Evolutionary conservation across 2,329 filamentous ascomycete genomes (phyloP), one percentile per base, ranked within the genome.

Genomic region (Ophiostoma sp.): DNA sequence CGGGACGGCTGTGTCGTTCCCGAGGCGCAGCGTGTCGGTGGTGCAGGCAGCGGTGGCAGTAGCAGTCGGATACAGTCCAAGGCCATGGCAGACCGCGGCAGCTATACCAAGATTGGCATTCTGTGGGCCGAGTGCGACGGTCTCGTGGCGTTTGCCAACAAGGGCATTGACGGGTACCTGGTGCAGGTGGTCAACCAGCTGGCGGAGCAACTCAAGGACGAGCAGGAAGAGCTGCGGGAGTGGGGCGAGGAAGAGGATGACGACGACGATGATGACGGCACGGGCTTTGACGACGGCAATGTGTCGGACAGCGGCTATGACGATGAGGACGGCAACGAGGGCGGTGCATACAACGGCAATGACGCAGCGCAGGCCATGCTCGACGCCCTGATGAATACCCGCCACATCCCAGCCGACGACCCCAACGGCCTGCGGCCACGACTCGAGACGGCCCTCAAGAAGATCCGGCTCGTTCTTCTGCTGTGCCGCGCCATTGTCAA

Each of bases 111-210:
- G 1, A 96, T 94, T 0, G 94, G 93, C 12, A 86, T 94, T 5
- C 84, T 97, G 1, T 98, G 95, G 95, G 89, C 92, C 72, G 88
- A 90, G 7, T 98, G 95, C 78, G 95, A 98, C 81, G 87, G 88
- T 8, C 80, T 97, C 19, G 83, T 89, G 2, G 85, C 85, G 9
- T 82, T 97, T 52, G 88, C 90, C 68, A 85, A 85, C 6, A 82
- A 90, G 31, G 94, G 94, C 0, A 87, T 97, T 5, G 88, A 87
- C 0, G 93, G 91, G 0, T 84, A 94, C 73, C 86, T 95, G 64
- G 86, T 92, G 0, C 85, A 87, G 76, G 94, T 92, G 79, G 91
- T 91, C 1, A 89, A 93, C 77, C 87, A 94, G 80, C 93, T 91
- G 82, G 85, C 90, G 55, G 93, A 93, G 72, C 88, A 92, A 2